A percentile compares a stretch with the other conserved stretches of the same genome.
These are phyloP conservation scores for Sanguinoderma infundibulare DNA, from an alignment of 1,284 basidiomycete genomes.

Conservation along the genomic window DNA sequence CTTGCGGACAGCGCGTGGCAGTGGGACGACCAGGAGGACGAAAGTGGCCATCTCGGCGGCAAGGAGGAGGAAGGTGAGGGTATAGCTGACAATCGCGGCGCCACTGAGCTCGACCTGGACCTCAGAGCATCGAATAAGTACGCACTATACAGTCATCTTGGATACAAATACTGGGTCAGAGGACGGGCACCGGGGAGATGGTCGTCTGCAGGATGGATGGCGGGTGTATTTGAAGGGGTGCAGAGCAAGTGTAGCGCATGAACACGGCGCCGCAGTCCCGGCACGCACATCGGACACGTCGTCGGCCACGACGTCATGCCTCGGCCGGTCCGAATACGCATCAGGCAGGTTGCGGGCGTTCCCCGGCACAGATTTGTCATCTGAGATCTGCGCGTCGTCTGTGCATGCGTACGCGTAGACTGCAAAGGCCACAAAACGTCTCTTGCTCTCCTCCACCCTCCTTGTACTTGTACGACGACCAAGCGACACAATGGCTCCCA, in stretches of 20 bases:
- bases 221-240: conserved; percentile 3
- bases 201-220: conserved; percentile 5
- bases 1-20: conserved; percentile 78
- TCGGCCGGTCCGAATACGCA: conserved; percentile 1
- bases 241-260: background rate
- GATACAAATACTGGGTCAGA: background rate
- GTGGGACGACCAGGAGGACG: conserved; percentile 73
- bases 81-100: conserved; percentile 51
- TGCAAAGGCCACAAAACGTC: conserved; percentile 10
- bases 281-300: conserved; percentile 20
- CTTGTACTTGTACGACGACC: background rate
- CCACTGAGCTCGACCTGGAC: background rate
- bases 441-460: conserved; percentile 8
- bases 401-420: conserved; percentile 23
- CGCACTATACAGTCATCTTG: conserved; percentile 77
- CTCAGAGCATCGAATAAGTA: conserved; percentile 3
- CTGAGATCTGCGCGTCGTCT: conserved; percentile 27
- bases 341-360: background rate
- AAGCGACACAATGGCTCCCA: conserved; percentile 54
- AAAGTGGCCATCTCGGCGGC: conserved; percentile 81
- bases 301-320: conserved; percentile 22
- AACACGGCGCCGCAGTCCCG: conserved; percentile 12
- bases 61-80: conserved; percentile 78
- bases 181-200: background rate
- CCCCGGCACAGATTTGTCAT: conserved; percentile 18